phyloP scores from a whole-genome alignment of 768 basidiomycete genomes.

The Tricholoma matsutake region DNA sequence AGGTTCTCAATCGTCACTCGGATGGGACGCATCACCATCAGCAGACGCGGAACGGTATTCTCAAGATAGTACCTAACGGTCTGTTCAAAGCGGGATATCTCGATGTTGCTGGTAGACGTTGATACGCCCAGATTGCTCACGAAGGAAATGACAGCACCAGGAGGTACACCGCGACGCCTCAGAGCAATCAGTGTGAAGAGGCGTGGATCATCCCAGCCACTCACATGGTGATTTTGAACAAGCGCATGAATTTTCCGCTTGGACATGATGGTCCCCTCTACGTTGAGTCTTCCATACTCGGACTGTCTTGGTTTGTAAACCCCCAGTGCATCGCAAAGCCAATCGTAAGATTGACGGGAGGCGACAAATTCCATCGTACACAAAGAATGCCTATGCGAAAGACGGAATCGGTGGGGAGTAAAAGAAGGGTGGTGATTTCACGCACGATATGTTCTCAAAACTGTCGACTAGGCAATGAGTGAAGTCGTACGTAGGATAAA shows the following conservation, averaged over 20 bases:
- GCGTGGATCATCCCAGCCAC: slow-evolving; percentile 96
- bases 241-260: slow-evolving; percentile 93
- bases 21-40: slow-evolving; percentile 89
- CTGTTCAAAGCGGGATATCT: slow-evolving; percentile 88
- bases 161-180: slow-evolving; percentile 93
- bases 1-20: slow-evolving; percentile 92
- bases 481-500: slow-evolving; percentile 99
- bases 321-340: slow-evolving; percentile 97
- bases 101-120: slow-evolving; percentile 77
- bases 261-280: slow-evolving; percentile 95
- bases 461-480: slow-evolving; percentile 98
- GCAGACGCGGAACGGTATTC: slow-evolving; percentile 77
- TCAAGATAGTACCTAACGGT: slow-evolving; percentile 87
- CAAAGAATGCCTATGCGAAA: slow-evolving; percentile 75
- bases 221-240: slow-evolving; percentile 81
- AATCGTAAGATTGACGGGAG: slow-evolving; percentile 96
- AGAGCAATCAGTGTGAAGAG: slow-evolving; percentile 96
- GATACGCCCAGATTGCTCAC: slow-evolving; percentile 95
- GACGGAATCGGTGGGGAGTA: slow-evolving; percentile 2
- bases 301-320: slow-evolving; percentile 97
- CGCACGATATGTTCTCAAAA: slow-evolving; percentile 98
- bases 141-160: slow-evolving; percentile 90
- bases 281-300: slow-evolving; percentile 89
- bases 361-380: slow-evolving; percentile 96
- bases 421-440: slow-evolving; percentile 16